Evolutionary conservation across 1,284 basidiomycete species (phyloP).

Genomic region (Xanthoconium separans): DNA sequence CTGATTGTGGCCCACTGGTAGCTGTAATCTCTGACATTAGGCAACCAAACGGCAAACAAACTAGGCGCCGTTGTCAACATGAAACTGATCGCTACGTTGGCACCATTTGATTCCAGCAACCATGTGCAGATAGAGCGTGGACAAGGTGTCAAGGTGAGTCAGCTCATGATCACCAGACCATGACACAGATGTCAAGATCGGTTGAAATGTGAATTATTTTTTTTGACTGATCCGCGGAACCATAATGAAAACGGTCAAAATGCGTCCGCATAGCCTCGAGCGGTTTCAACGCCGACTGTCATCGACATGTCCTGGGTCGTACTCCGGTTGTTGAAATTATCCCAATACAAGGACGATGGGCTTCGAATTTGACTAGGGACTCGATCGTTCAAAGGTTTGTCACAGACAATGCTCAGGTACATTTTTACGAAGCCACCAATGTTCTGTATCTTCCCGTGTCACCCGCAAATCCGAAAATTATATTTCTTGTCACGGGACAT

Average conservation of each 20-base stretch:
- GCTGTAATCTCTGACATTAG: neutral
- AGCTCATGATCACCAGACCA: neutral
- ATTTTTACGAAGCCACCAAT: neutral
- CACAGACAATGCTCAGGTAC: neutral
- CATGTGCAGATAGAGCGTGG: neutral
- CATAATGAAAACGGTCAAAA: neutral
- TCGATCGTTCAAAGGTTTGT: neutral
- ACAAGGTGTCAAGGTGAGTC: neutral
- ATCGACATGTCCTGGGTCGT: neutral
- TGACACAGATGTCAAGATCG: neutral
- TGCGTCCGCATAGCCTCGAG: neutral
- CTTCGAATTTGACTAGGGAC: neutral
- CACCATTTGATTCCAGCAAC: neutral
- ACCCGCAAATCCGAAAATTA: neutral
- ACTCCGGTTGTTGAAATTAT: neutral
- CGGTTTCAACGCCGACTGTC: neutral
- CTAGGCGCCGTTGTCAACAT: neutral
- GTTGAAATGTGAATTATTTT: neutral
- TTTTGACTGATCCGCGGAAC: neutral
- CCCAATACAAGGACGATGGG: neutral
- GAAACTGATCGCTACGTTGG: conserved; percentile 14
- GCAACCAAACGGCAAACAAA: neutral
- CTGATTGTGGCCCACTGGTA: neutral
- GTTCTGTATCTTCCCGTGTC: neutral
- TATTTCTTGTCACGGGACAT: neutral